A percentile compares a stretch with the other conserved stretches of the same genome.
phyloP scores from a whole-genome alignment of 2,329 filamentous ascomycete species.

The Madurella fahalii region DNA sequence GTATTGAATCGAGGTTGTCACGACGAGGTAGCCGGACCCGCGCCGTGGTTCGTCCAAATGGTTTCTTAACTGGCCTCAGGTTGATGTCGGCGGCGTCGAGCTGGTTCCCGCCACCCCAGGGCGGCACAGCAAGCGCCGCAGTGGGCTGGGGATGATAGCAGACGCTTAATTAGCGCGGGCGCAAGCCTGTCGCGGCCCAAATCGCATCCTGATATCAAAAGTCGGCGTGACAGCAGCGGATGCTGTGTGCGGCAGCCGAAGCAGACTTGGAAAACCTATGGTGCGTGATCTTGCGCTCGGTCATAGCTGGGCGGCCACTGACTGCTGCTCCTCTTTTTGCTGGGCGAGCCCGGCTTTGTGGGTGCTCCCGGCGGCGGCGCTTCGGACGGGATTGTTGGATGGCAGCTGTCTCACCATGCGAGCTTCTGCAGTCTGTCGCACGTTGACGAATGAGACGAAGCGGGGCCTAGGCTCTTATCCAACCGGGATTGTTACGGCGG shows the following conservation, averaged over 20 bases:
- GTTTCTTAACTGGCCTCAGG: background rate
- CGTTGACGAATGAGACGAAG: slow-evolving; percentile 7
- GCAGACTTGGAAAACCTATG: too few relatives aligned
- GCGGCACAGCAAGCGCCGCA: background rate
- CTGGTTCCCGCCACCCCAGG: background rate
- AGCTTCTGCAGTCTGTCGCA: background rate
- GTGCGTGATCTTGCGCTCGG: too few relatives aligned
- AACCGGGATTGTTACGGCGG: background rate
- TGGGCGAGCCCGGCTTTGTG: background rate
- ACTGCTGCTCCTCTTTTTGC: background rate
- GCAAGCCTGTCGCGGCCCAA: background rate
- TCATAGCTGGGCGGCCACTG: too few relatives aligned
- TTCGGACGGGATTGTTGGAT: background rate
- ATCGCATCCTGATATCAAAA: background rate
- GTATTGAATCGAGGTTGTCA: background rate
- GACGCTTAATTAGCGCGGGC: background rate
- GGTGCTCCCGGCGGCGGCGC: background rate
- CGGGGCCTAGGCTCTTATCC: background rate
- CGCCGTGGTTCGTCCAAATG: background rate
- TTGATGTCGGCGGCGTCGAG: background rate
- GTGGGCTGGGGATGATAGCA: background rate
- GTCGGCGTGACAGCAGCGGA: background rate
- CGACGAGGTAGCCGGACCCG: background rate
- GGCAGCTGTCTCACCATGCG: background rate
- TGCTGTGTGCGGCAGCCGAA: background rate